These are phyloP conservation scores for Vanrija sp. DNA, from an alignment of 1,284 basidiomycete species.

Conservation along the genomic window DNA sequence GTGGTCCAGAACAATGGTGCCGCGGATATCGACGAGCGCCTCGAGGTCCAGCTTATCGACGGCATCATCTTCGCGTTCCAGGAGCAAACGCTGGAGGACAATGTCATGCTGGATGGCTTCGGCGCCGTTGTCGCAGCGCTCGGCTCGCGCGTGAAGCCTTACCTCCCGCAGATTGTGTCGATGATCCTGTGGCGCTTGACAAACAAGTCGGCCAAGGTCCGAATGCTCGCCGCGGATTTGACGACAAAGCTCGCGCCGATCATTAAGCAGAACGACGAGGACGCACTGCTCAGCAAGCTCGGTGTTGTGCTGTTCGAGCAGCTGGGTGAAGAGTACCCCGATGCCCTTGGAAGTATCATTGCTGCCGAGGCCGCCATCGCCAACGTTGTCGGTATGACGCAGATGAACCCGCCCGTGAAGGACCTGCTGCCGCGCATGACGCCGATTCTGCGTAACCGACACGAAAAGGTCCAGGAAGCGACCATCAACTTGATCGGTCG, in stretches of 20 bases:
- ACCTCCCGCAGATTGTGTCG: conserved; percentile 98
- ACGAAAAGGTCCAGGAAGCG: conserved; percentile 99
- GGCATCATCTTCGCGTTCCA: conserved; percentile 99
- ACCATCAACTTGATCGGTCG: conserved; percentile 99
- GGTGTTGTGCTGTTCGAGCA: conserved; percentile 98
- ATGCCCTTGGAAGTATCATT: conserved; percentile 97
- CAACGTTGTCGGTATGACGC: conserved; percentile 99
- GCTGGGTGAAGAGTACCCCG: conserved; percentile 98
- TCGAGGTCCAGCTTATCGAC: conserved; percentile 91
- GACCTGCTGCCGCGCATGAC: conserved; percentile 99
- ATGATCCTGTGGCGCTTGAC: conserved; percentile 98
- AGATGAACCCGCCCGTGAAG: conserved; percentile 99
- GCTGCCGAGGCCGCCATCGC: conserved; percentile 97
- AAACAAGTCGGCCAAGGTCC: conserved; percentile 98
- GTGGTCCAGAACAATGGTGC: conserved; percentile 89
- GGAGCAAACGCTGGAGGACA: conserved; percentile 97
- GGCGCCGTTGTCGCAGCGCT: conserved; percentile 95
- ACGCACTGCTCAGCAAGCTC: conserved; percentile 90
- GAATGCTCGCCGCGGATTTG: conserved; percentile 96
- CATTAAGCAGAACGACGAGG: conserved; percentile 98
- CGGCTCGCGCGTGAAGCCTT: conserved; percentile 97
- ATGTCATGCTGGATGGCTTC: conserved; percentile 98
- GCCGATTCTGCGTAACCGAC: conserved; percentile 95
- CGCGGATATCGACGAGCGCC: conserved; percentile 91
- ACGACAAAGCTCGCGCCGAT: conserved; percentile 92